Evolutionary conservation across 1,284 basidiomycete species (phyloP), one percentile per base, ranked within the genome.

Genomic region (Ceratobasidium sp.): DNA sequence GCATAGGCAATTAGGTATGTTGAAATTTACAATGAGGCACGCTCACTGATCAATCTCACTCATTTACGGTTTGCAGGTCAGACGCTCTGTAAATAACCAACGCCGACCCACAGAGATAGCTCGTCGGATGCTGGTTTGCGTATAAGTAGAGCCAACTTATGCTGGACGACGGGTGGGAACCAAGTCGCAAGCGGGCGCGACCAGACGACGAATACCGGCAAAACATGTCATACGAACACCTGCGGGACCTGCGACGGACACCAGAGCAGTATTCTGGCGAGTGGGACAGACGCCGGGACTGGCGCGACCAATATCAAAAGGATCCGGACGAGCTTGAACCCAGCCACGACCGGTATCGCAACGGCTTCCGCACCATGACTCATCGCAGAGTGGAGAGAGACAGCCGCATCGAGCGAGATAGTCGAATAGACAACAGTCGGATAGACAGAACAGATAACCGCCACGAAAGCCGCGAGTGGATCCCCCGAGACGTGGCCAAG

Each of bases 251-350:
- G 15, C 62, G 49, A 31, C 62, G 64, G n/a, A 67, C 64, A 8
- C 64, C 64, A 22, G 64, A 67, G 38, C 52, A 52, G 35, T 52
- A 55, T 22, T 17, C 42, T 0, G 17, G 15, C 17, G 64, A 67
- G 10, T 67, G 64, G 64, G 64, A 67, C 29, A 35, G 64, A 7
- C 64, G 64, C 29, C 64, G 64, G n/a, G 27, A 40, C 15, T 31
- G 20, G 20, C 64, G 64, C 20, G 64, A 67, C 64, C 64, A 54
- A 67, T 67, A 67, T 55, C 64, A 67, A 55, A 47, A 52, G 34
- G 64, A 67, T 67, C 50, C 64, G 50, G 64, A 67, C 64, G 64
- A 67, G 38, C 64, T 67, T 67, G 64, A 67, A 67, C 40, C 64
- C 20, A 67, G 64, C 64, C 64, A 67, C 64, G 64, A 67, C 52